Base-by-base conservation (phyloP, 116 monocot genomes). In the Phalaenopsis hybrid region DNA sequence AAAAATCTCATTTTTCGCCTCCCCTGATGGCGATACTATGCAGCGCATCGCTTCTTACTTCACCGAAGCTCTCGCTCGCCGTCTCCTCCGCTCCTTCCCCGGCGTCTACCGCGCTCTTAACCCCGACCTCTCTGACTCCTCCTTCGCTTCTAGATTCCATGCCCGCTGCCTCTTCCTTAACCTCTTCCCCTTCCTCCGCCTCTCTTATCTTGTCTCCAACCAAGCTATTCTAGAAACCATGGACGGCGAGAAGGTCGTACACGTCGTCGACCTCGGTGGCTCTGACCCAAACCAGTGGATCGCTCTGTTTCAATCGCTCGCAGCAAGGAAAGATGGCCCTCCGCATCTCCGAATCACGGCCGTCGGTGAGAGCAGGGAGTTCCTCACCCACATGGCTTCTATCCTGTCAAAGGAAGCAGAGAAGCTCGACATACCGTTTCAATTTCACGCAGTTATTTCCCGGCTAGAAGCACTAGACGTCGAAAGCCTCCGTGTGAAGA, bases 171-270 rank as follows among this genome's bases (percentile, higher is more conserved):
- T 80, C 81, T 65, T 80, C 51, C 50, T 68, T 65, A 67, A 80
- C 67, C 49, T 81, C 75, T 51, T 44, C 68, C 84, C 84, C 16
- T 84, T 84, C 52, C 8, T 81, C 51, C 61, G 68, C 41, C 75
- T 84, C 25, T 75, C 80, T 46, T 80, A 41, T 68, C 37, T 76
- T 15, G 52, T 77, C 33, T 51, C 84, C 3, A 84, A 84, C 81
- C 84, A 77, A 25, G 84, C 84, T 76, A 84, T 84, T 23, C 49
- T 84, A 0, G 84, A 84, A 41, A 67, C 80, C 23, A 77, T 84
- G 80, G 81, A 84, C 8, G 77, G 80, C 18, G 84, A 84, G 84
- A 59, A 74, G 28, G 44, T 77, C 1, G 84, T 84, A 1, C 84
- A 84, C 77, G 20, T 84, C 80, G 50, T 84, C 51, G 84, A 84